Base-by-base conservation (phyloP, 192 early-diverging fungal genomes). In the Backusella sp. region DNA sequence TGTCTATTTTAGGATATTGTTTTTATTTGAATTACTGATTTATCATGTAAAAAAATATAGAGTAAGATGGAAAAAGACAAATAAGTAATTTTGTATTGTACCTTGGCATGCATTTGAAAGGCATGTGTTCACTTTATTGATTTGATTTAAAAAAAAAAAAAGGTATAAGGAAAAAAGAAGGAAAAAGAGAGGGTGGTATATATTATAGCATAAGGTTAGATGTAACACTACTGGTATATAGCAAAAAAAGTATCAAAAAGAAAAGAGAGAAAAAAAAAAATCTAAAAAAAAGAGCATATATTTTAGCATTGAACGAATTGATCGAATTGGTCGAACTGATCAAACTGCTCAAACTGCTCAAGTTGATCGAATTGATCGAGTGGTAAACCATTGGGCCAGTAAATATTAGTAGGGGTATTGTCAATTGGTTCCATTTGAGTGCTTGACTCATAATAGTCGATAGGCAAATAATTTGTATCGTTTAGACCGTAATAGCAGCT, bases 181-280 rank as follows among this genome's bases (percentile, higher is more conserved):
- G 9, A 28, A 62, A 28, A 26, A 62, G 26, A 23, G 26, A 56
- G 52, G 11, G 56, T 26, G 56, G 56, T 62, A 62, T 62, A 62
- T 62, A 23, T 62, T 62, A 62, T 62, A 62, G 56, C 56, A 62
- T 62, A 62, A 62, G 26, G 46, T 23, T 62, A 28, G 26, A 62
- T 62, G 23, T 62, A 62, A 62, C 21, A 14, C 21, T 62, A 62
- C 23, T 28, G 56, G 56, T 62, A 28, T 62, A 62, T 62, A 23
- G 26, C 56, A 62, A 62, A 28, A 62, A 62, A 26, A 62, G 23
- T 59, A 59, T 7, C n/a, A 59, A 59, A 49, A 6, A 49, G 19
- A 49, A 49, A 49, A 49, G 6, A 49, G 6, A 6, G 19, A 3
- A 59, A 56, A n/a, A 56, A n/a, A 56, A 56, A 7, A 62, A 62